A percentile compares a stretch with the other conserved stretches of the same genome.
These are phyloP conservation scores for Blastobotrys serpentis DNA, from an alignment of 1,139 yeast genomes.

Conservation along the genomic window DNA sequence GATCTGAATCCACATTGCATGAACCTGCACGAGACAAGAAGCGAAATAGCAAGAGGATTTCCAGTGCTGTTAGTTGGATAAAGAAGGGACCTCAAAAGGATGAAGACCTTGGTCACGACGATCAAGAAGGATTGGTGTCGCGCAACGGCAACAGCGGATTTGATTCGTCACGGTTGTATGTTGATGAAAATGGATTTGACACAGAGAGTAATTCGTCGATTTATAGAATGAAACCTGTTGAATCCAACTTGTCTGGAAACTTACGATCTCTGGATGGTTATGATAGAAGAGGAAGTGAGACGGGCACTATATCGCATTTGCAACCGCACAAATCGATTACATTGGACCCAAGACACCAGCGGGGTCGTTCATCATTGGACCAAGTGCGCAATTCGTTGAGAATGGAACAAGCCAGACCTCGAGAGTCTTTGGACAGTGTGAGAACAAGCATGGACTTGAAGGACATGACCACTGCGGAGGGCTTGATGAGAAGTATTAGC, in stretches of 20 bases:
- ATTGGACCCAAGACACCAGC: not conserved
- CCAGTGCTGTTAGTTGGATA: constrained; percentile 9
- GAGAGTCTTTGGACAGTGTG: constrained; percentile 29
- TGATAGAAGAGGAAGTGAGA: not conserved
- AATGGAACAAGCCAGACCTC: constrained; percentile 32
- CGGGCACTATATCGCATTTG: constrained; percentile 1
- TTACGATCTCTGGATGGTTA: not conserved
- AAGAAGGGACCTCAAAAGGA: constrained; percentile 8
- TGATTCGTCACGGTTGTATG: constrained; percentile 10
- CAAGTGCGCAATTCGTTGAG: constrained; percentile 25
- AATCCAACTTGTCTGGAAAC: constrained; percentile 2
- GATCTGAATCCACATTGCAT: not conserved
- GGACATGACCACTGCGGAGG: constrained; percentile 34
- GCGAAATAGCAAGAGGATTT: constrained; percentile 7
- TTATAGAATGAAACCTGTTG: constrained; percentile 16
- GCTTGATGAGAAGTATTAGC: constrained; percentile 24
- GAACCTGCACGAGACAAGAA: constrained; percentile 10
- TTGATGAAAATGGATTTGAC: constrained; percentile 6
- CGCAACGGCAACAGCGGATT: not conserved
- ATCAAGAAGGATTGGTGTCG: constrained; percentile 11
- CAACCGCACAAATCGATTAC: no score
- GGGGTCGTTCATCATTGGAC: constrained; percentile 24
- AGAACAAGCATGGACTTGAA: constrained; percentile 33
- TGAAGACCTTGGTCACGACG: no score
- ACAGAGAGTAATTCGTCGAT: constrained; percentile 9